Conservation (phyloP, 768 basidiomycete genomes). For the Amanita rimosa region DNA sequence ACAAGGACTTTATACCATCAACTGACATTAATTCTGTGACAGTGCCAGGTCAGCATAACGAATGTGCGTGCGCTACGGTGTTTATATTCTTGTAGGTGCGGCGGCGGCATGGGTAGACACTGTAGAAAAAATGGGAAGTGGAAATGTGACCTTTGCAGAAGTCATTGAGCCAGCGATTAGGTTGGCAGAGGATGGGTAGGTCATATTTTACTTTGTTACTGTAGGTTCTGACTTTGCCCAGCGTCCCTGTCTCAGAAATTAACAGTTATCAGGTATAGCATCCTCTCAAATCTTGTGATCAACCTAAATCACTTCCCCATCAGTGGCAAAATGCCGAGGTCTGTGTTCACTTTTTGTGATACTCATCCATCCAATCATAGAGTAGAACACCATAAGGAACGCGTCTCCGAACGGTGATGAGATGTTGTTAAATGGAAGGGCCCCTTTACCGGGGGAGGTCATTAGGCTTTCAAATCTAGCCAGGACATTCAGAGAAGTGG, state of each 20-base stretch:
- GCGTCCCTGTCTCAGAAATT: constrained; percentile 83
- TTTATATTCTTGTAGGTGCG: constrained; percentile 40
- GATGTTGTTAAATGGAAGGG: constrained; percentile 78
- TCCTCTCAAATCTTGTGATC: not conserved
- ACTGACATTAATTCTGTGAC: constrained; percentile 88
- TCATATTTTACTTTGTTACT: constrained; percentile 1
- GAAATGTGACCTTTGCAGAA: constrained; percentile 50
- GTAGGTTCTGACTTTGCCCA: constrained; percentile 16
- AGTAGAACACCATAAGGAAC: constrained; percentile 53
- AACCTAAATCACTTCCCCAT: constrained; percentile 1
- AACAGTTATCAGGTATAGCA: constrained; percentile 41
- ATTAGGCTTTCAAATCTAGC: constrained; percentile 76
- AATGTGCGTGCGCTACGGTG: not conserved
- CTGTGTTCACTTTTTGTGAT: not conserved
- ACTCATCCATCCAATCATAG: not conserved
- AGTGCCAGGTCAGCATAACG: constrained; percentile 44
- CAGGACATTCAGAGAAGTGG: constrained; percentile 71
- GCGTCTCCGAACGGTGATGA: constrained; percentile 81
- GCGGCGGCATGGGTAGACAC: constrained; percentile 95
- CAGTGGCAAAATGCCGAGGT: constrained; percentile 55
- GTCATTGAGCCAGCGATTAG: constrained; percentile 83
- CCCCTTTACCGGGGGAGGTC: constrained; percentile 79
- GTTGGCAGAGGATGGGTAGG: constrained; percentile 83
- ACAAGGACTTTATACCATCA: constrained; percentile 64
- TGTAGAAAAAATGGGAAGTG: constrained; percentile 71